phyloP scores from a whole-genome alignment of 169 alveolate genomes.

The Eimeria tenella region DNA sequence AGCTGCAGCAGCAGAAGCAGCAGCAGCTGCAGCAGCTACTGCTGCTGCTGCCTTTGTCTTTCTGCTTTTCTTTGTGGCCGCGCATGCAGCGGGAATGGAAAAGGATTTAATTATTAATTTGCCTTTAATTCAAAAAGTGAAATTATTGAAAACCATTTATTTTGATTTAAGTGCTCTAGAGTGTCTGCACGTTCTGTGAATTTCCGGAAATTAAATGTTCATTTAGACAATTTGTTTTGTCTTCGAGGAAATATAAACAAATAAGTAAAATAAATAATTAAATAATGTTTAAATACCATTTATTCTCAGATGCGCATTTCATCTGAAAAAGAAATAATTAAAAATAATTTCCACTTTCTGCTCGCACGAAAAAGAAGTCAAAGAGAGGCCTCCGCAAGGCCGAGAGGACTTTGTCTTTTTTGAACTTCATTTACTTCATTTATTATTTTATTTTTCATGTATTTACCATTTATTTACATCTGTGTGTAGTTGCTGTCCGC shows the following conservation, averaged over 20 bases:
- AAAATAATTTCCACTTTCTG: background rate
- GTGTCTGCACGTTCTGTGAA: background rate
- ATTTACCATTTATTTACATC: no score
- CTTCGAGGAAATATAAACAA: background rate
- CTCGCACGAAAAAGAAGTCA: background rate
- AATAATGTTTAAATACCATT: no score
- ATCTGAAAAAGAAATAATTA: background rate
- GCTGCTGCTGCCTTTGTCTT: background rate
- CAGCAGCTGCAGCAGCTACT: constrained; percentile 12
- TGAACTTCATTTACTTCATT: no score
- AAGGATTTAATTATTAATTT: no score
- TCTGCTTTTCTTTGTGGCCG: background rate
- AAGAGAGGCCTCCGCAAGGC: no score
- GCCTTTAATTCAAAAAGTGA: background rate
- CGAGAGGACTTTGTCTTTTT: no score
- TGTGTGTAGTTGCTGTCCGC: no score
- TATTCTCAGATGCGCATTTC: no score
- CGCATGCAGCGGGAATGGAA: no score
- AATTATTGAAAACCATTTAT: background rate
- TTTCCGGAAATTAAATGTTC: background rate
- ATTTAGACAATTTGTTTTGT: background rate
- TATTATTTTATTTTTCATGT: no score
- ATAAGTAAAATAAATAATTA: background rate
- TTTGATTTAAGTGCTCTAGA: background rate
- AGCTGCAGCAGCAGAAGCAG: background rate